Percentiles rank a stretch among this genome's conserved stretches.
phyloP scores from a whole-genome alignment of 129 eudicot species.

The Flaveria trinervia region DNA sequence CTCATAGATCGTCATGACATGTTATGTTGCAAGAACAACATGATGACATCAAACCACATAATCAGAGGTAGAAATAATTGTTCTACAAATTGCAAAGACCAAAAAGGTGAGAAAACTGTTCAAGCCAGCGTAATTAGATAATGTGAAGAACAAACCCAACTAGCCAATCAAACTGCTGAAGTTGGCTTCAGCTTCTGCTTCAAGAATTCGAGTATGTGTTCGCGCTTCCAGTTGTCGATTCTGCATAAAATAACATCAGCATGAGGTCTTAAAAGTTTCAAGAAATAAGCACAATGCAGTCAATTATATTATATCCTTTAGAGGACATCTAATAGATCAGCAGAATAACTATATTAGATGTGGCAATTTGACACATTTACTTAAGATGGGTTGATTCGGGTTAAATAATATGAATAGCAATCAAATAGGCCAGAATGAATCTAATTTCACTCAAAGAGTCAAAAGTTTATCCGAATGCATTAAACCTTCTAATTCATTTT shows the following conservation, averaged over 20 bases:
- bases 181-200: slow-evolving; percentile 73
- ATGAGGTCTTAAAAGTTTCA: slow-evolving; percentile 14
- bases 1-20: neutral
- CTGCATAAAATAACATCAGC: slow-evolving; percentile 42
- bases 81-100: slow-evolving; percentile 23
- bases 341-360: neutral
- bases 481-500: neutral
- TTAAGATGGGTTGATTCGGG: neutral
- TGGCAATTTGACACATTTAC: neutral
- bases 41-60: slow-evolving; percentile 17
- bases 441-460: neutral
- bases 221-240: slow-evolving; percentile 95
- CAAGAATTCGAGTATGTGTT: slow-evolving; percentile 80
- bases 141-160: slow-evolving; percentile 25
- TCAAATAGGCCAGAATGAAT: neutral
- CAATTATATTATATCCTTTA: neutral
- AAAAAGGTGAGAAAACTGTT: neutral
- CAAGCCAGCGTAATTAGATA: slow-evolving; percentile 11
- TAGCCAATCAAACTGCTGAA: slow-evolving; percentile 39
- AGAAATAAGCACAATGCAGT: slow-evolving; percentile 4
- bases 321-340: neutral
- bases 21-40: neutral
- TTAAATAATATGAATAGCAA: neutral
- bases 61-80: slow-evolving; percentile 6
- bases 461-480: neutral